These are phyloP conservation scores for Aspergillus transmontanensis DNA, from an alignment of 2,329 filamentous ascomycete genomes.

Conservation along the genomic window DNA sequence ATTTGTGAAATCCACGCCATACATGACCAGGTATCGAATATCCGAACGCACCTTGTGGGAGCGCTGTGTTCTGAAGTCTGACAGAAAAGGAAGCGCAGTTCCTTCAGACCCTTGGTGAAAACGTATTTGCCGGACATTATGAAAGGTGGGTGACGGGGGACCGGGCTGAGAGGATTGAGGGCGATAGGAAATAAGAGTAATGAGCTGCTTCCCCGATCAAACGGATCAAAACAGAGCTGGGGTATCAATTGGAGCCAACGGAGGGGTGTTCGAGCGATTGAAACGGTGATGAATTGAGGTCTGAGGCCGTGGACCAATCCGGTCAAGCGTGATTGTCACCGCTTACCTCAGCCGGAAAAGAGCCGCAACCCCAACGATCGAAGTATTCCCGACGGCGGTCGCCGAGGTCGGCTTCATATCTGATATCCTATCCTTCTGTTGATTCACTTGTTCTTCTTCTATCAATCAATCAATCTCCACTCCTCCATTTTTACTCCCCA, in stretches of 20 bases:
- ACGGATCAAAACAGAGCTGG: conserved; percentile 7
- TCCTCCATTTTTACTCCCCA: conserved; percentile 4
- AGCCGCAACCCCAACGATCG: conserved; percentile 19
- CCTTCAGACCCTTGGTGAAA: conserved; percentile 85
- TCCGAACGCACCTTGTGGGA: conserved; percentile 70
- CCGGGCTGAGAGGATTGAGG: neutral
- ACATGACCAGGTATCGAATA: too few relatives aligned
- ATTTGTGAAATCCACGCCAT: neutral
- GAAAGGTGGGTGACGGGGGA: conserved; percentile 10
- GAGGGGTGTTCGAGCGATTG: conserved; percentile 2
- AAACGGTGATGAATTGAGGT: conserved; percentile 11
- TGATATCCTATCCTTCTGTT: neutral
- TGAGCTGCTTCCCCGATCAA: conserved; percentile 4
- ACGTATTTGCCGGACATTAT: conserved; percentile 91
- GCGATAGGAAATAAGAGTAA: neutral
- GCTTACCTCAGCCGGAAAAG: conserved; percentile 35
- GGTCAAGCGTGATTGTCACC: conserved; percentile 26
- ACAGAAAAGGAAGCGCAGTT: conserved; percentile 96
- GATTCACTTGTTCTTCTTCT: conserved; percentile 5
- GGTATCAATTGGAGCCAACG: conserved; percentile 16
- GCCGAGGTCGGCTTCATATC: conserved; percentile 24
- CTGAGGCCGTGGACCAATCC: conserved; percentile 22
- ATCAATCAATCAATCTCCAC: conserved; percentile 21
- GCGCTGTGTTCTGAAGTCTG: conserved; percentile 91
- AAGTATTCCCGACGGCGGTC: neutral